Conservation (phyloP, 106 monocot genomes). For the Platanthera guangdongensis region DNA sequence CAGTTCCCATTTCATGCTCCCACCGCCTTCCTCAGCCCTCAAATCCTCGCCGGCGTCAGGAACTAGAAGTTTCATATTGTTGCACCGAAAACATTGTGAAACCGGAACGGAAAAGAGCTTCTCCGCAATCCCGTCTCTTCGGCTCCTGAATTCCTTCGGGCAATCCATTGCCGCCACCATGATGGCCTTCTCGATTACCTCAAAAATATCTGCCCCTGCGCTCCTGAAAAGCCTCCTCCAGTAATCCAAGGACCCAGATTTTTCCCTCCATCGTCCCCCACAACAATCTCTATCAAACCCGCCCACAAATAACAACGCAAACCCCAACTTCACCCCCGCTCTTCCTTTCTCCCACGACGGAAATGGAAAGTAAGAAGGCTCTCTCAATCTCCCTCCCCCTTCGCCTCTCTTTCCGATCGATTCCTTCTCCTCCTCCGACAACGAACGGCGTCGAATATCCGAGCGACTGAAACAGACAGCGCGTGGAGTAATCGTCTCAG, state of each 20-base stretch:
- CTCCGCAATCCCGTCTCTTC: conserved; percentile 49
- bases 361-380: no score
- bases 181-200: conserved; percentile 68
- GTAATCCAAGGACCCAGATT: conserved; percentile 23
- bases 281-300: not conserved
- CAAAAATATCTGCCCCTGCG: conserved; percentile 43
- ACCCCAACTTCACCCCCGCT: no score
- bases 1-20: conserved; percentile 6
- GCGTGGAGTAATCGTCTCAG: no score
- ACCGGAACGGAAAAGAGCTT: conserved; percentile 30
- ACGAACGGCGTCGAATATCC: no score
- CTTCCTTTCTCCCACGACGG: no score
- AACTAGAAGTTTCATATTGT: conserved; percentile 13
- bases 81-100: conserved; percentile 28
- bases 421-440: no score
- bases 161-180: conserved; percentile 48
- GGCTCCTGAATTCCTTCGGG: conserved; percentile 33
- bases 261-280: not conserved
- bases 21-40: conserved; percentile 21
- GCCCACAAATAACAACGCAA: no score
- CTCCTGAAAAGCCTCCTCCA: conserved; percentile 59
- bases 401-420: no score
- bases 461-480: no score
- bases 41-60: conserved; percentile 8
- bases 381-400: no score